Evolutionary conservation across 192 early-diverging fungal species (phyloP).

Genomic region (Cladochytrium replicatum): DNA sequence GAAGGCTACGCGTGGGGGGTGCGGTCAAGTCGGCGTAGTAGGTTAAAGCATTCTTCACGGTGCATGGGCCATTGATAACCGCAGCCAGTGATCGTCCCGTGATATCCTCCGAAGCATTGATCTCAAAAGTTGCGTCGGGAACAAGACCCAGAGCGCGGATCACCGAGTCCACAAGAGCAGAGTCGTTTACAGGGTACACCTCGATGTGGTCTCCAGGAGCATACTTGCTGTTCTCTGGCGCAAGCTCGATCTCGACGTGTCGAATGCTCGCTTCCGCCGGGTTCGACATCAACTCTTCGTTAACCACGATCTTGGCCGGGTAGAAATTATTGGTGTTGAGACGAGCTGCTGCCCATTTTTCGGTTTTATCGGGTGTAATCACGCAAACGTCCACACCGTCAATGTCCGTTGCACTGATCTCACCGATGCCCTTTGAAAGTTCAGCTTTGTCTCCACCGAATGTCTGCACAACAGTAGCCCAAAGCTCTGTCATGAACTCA

Average conservation of each 20-base stretch:
- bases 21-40: slow-evolving; percentile 37
- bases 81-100: slow-evolving; percentile 37
- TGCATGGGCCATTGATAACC: slow-evolving; percentile 25
- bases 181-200: slow-evolving; percentile 31
- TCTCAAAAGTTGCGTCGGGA: slow-evolving; percentile 41
- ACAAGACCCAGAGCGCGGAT: slow-evolving; percentile 31
- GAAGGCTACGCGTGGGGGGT: slow-evolving; percentile 29
- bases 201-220: slow-evolving; percentile 47
- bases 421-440: neutral
- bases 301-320: no score
- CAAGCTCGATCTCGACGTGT: slow-evolving; percentile 25
- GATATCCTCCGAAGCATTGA: slow-evolving; percentile 10
- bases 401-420: neutral
- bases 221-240: slow-evolving; percentile 16
- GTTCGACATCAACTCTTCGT: no score
- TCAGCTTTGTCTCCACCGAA: slow-evolving; percentile 4
- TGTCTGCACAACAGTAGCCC: neutral
- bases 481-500: neutral
- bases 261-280: no score
- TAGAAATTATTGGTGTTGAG: no score
- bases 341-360: no score
- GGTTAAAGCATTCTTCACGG: slow-evolving; percentile 33
- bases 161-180: slow-evolving; percentile 26
- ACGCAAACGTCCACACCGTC: neutral
- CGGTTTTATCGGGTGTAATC: neutral